These are phyloP conservation scores for Aspergillus sp. DNA, from an alignment of 2,329 filamentous ascomycete species.

Conservation along the genomic window DNA sequence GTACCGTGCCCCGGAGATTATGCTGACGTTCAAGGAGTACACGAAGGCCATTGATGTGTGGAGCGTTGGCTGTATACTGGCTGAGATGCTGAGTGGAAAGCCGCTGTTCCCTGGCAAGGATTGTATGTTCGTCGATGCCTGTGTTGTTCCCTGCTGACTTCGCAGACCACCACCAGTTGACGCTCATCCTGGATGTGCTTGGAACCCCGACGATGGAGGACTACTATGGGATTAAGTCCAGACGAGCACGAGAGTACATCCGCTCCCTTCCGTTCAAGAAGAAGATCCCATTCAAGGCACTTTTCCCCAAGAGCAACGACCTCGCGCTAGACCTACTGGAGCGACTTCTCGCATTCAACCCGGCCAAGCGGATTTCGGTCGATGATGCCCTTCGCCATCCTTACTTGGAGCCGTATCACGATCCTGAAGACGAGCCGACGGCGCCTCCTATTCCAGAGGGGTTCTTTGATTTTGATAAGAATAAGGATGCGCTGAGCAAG, in stretches of 20 bases:
- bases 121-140: constrained; percentile 51
- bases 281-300: constrained; percentile 93
- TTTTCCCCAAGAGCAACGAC: constrained; percentile 99
- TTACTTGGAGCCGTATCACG: constrained; percentile 97
- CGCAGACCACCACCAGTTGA: constrained; percentile 91
- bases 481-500: constrained; percentile 97
- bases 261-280: constrained; percentile 98
- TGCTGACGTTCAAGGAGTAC: constrained; percentile 99
- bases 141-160: constrained; percentile 1
- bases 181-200: constrained; percentile 90
- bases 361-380: constrained; percentile 95
- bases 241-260: constrained; percentile 94
- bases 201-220: constrained; percentile 99
- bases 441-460: constrained; percentile 94
- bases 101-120: constrained; percentile 97
- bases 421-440: constrained; percentile 95
- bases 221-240: constrained; percentile 99
- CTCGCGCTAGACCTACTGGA: constrained; percentile 87
- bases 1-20: constrained; percentile 98
- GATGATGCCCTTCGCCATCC: constrained; percentile 96
- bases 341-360: constrained; percentile 95
- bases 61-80: constrained; percentile 96
- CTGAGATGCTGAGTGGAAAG: constrained; percentile 98
- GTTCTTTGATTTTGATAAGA: constrained; percentile 99
- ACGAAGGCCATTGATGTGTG: constrained; percentile 99